Base-by-base conservation (phyloP, 2,329 filamentous ascomycete genomes). In the Didymella sp. region DNA sequence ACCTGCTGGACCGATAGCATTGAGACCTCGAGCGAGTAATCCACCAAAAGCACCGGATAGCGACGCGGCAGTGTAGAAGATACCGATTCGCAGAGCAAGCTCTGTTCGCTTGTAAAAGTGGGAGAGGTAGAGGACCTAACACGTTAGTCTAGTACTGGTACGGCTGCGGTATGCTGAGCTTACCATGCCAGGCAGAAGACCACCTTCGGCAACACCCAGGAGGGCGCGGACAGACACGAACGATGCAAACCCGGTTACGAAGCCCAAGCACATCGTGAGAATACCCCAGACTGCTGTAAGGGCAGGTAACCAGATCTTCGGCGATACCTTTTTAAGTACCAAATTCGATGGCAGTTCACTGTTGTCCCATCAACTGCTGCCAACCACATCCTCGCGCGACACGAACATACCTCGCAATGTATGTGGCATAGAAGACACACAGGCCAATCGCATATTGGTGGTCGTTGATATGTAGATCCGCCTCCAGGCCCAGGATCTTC, bases 1-100 rank as follows among this genome's bases (percentile, higher is more conserved):
- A 1, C 82, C 84, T 4, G 78, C 72, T 0, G 80, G 79, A 0
- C 81, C 85, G 55, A 89, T 87, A n/a, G 83, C 80, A 0, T 83
- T 82, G 6, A 89, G 76, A 0, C 85, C 87, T 9, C 85, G 80
- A 7, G 87, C 87, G 6, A 89, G 77, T 0, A 89, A 78, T 6
- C 84, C 86, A 25, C 85, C 85, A 67, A 88, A 89, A 1, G 86
- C 86, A 2, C 86, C 86, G 0, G 85, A 87, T 5, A 89, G 73
- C 1, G 86, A 87, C 0, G 87, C 86, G 1, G 86, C 85, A 0
- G 86, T 88, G 69, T 89, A 90, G 66, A 90, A 89, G 6, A 89
- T 76, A 27, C 86, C 87, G 46, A 90, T 87, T 4, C 87, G 79
- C 33, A 88, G 72, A 0, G 85, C 85, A 59, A 89, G 77, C 61